phyloP scores from a whole-genome alignment of 352 stramenopile genomes.

The Globisporangium orthogonon region DNA sequence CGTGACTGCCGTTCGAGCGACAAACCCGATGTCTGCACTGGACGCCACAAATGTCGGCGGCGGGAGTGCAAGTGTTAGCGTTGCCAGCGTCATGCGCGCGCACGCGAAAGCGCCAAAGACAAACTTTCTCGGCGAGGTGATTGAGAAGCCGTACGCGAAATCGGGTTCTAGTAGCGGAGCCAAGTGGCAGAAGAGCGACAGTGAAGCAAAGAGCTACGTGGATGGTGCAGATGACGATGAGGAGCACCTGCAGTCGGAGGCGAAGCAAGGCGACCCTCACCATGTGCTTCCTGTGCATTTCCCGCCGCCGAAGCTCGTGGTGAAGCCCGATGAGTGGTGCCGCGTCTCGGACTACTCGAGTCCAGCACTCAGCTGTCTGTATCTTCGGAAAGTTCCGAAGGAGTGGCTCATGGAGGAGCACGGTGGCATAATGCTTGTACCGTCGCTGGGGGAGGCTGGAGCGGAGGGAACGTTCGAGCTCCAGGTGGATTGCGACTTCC shows the following conservation, averaged over 20 bases:
- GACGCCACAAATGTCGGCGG: constrained; percentile 1
- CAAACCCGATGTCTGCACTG: constrained; percentile 1
- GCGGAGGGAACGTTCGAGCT: constrained; percentile 75
- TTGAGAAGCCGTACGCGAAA: constrained; percentile 42
- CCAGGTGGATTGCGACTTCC: constrained; percentile 82
- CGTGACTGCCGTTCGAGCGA: constrained; percentile 39
- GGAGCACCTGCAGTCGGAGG: constrained; percentile 11
- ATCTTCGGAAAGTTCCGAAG: constrained; percentile 56
- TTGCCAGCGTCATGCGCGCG: constrained; percentile 31
- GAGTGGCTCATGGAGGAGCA: constrained; percentile 49
- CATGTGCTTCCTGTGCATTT: constrained; percentile 12
- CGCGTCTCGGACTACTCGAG: constrained; percentile 53
- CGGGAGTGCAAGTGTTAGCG: constrained; percentile 1
- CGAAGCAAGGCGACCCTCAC: constrained; percentile 1
- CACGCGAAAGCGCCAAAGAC: constrained; percentile 50
- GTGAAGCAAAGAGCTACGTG: constrained; percentile 16
- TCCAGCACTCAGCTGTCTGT: constrained; percentile 45
- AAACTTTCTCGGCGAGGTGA: constrained; percentile 63
- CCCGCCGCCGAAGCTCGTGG: constrained; percentile 54
- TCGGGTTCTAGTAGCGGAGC: not conserved
- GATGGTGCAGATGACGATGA: constrained; percentile 17
- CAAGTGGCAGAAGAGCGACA: constrained; percentile 15
- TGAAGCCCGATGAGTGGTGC: constrained; percentile 76
- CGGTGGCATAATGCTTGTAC: constrained; percentile 62
- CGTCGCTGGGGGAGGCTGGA: constrained; percentile 64